Conservation (phyloP, 208 protist genomes). For the Acanthamoeba culbertsoni region DNA sequence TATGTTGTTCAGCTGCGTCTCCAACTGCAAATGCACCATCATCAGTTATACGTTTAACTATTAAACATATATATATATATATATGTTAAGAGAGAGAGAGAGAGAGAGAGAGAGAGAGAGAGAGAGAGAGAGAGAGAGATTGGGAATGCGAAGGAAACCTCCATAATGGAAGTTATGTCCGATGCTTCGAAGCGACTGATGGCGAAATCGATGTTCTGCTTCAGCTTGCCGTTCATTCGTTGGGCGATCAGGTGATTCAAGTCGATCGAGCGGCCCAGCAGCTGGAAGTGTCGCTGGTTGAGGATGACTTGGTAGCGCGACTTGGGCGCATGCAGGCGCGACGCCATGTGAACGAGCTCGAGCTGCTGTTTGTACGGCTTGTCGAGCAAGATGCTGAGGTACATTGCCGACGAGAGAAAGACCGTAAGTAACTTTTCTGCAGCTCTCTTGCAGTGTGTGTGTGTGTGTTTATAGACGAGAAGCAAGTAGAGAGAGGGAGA, state of each 20-base stretch:
- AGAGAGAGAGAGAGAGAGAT: too few relatives aligned
- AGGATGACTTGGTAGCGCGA: constrained; percentile 74
- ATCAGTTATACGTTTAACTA: too few relatives aligned
- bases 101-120: too few relatives aligned
- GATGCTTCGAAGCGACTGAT: constrained; percentile 79
- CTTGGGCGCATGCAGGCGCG: constrained; percentile 68
- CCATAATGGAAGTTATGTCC: constrained; percentile 70
- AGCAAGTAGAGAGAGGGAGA: too few relatives aligned
- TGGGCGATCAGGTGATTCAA: constrained; percentile 75
- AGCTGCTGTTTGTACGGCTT: constrained; percentile 74
- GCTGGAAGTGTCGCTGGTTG: constrained; percentile 75
- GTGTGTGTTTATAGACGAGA: too few relatives aligned
- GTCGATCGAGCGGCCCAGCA: constrained; percentile 82
- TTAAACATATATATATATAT: too few relatives aligned
- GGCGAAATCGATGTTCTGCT: constrained; percentile 74
- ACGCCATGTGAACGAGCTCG: constrained; percentile 46
- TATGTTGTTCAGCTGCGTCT: constrained; percentile 67
- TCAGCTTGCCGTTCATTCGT: constrained; percentile 74
- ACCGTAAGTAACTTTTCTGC: too few relatives aligned
- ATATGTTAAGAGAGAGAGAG: too few relatives aligned
- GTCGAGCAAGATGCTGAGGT: constrained; percentile 68
- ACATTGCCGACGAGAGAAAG: too few relatives aligned
- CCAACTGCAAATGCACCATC: too few relatives aligned
- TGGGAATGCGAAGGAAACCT: too few relatives aligned
- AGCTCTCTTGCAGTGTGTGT: too few relatives aligned